phyloP scores from a whole-genome alignment of 208 protist genomes.

The Trypanosoma lewisi region DNA sequence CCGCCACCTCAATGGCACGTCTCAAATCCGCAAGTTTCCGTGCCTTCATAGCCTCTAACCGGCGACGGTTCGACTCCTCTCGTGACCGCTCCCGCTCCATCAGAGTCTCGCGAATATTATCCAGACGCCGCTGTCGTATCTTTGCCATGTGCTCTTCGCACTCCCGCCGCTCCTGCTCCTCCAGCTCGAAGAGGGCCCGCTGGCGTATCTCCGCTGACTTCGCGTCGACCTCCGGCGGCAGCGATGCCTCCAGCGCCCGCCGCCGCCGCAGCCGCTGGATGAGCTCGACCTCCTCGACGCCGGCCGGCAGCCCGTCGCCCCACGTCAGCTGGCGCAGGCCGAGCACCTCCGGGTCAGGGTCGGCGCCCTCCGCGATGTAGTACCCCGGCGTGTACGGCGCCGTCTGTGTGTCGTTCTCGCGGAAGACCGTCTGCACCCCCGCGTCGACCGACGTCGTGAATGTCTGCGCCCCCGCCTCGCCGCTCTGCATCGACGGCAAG shows the following conservation, averaged over 20 bases:
- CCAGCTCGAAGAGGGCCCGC: slow-evolving; percentile 61
- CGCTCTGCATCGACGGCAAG: slow-evolving; percentile 11
- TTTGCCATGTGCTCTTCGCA: slow-evolving; percentile 73
- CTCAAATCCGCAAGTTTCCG: slow-evolving; percentile 43
- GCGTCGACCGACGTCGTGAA: slow-evolving; percentile 10
- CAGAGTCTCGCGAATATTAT: slow-evolving; percentile 49
- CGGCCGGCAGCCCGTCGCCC: slow-evolving; percentile 70
- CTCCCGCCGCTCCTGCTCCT: slow-evolving; percentile 86
- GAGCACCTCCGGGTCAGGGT: slow-evolving; percentile 72
- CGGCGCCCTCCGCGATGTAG: slow-evolving; percentile 58
- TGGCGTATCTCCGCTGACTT: slow-evolving; percentile 50
- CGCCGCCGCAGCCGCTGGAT: slow-evolving; percentile 88
- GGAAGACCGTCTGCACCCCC: slow-evolving; percentile 63
- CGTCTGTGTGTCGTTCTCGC: slow-evolving; percentile 90
- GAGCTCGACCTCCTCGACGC: slow-evolving; percentile 81
- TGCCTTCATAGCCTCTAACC: slow-evolving; percentile 61
- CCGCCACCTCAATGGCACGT: slow-evolving; percentile 42
- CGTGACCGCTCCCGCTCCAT: slow-evolving; percentile 61
- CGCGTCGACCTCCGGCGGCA: slow-evolving; percentile 56
- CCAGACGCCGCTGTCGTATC: slow-evolving; percentile 73
- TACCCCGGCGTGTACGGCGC: slow-evolving; percentile 88
- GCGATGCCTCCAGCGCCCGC: slow-evolving; percentile 60
- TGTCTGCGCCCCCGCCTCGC: not conserved
- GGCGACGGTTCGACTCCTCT: slow-evolving; percentile 47
- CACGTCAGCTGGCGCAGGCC: slow-evolving; percentile 60